Evolutionary conservation across 2,329 filamentous ascomycete genomes (phyloP), one percentile per base, ranked within the genome.

Genomic region (Stachybotrys chlorohalonatus): DNA sequence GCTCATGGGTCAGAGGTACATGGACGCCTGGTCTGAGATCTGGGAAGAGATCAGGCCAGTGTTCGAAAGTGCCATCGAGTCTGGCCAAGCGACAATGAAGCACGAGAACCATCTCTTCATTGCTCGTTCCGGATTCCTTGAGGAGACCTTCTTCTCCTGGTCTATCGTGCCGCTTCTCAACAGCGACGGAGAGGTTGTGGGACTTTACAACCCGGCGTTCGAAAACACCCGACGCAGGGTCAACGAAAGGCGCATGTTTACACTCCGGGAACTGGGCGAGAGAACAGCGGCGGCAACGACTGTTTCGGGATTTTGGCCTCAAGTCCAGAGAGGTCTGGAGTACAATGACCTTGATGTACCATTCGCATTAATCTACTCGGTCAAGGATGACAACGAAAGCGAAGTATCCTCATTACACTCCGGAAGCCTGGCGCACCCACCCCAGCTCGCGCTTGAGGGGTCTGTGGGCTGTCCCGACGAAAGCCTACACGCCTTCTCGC

Each of bases 71-170:
- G 89, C 89, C 0, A 81, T 79, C 67, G 70, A 80, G 46, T 86
- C 84, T 5, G 90, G 89, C 0, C 85, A 91, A 70, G 86, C 89
- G 1, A 90, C 85, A 0, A 89, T 92, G 86, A 93, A 91, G 67
- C 85, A 92, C 59, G 89, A 94, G 62, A 87, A 93, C 58, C 83
- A 83, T 55, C 74, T 93, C 1, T 90, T 91, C 62, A 79, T 94
- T 36, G 75, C 79, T 50, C 81, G 89, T 7, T 81, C 83, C 58
- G 82, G 84, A 1, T 90, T 81, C 57, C 70, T 90, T 1, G 88
- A 95, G 68, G 89, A 94, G 65, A 84, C 87, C 0, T 93, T 89
- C 65, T 93, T 93, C 66, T 89, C 86, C 11, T 93, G 88, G 88
- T 88, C 84, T 1, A 84, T 93, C 47, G 86, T 93, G 31, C 89